Base-by-base conservation (phyloP, 192 early-diverging fungal species). In the Phycomyces nitens region DNA sequence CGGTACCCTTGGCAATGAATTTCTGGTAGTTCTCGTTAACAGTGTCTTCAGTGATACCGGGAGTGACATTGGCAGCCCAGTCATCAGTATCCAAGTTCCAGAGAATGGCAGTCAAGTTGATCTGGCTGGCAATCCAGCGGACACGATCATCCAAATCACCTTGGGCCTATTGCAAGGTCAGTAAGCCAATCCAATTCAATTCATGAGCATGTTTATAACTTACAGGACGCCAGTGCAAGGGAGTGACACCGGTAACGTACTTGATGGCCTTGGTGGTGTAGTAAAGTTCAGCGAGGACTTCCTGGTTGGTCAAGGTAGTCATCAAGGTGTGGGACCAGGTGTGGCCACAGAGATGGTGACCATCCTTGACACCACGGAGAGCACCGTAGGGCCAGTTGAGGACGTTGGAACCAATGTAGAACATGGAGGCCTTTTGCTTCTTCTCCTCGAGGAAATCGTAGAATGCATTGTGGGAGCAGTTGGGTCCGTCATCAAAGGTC, bases 401-500 rank as follows among this genome's bases (percentile, higher is more conserved):
- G 6, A 69, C 68, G 62, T 66, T 66, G 54, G 75, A 64, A 62
- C 75, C 60, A 61, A 73, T 73, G 56, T 63, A 70, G 64, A 75
- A 71, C 71, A 72, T 62, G 34, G 51, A 58, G 2, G 68, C 68
- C 56, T 64, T 64, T 40, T 79, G 52, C 9, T 75, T 73, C 20
- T 79, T 50, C 22, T 68, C 16, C 5, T 64, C 55, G 53, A 88
- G 64, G 49, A 70, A 73, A 43, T 72, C 57, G 29, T 81, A 62
- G 26, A 85, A 60, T 4, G 70, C 68, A 18, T 68, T 62, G 27
- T 74, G 71, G 22, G 70, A 77, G 9, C 62, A 58, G 15, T 75
- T 79, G 20, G 85, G 85, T 1, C 86, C 86, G 73, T 76, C 78
- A 64, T 80, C 78, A 42, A 69, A 80, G n/a, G 78, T 80, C 64